These are phyloP conservation scores for Zymoseptoria pseudotritici DNA, from an alignment of 2,329 filamentous ascomycete genomes.

Conservation along the genomic window DNA sequence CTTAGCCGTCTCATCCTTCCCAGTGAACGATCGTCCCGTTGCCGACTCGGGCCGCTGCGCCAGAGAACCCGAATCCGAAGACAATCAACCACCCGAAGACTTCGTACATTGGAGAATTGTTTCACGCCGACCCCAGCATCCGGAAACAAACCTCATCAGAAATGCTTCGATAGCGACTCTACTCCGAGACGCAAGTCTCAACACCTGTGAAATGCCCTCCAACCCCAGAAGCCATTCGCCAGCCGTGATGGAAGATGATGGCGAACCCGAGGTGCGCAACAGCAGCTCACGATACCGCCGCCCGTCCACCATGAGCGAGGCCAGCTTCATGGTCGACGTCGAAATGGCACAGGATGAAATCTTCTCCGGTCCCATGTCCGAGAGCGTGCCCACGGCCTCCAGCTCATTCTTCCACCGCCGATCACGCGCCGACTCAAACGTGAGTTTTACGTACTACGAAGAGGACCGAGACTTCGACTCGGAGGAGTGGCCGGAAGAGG, in stretches of 20 bases:
- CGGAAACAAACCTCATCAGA: neutral
- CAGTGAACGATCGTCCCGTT: neutral
- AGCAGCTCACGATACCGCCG: slow-evolving; percentile 48
- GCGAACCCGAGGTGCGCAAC: slow-evolving; percentile 15
- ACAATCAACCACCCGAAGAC: neutral
- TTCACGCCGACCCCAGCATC: neutral
- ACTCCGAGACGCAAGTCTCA: slow-evolving; percentile 9
- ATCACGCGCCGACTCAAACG: slow-evolving; percentile 69
- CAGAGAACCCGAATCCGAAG: neutral
- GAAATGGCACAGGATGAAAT: slow-evolving; percentile 97
- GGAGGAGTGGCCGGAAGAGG: slow-evolving; percentile 45
- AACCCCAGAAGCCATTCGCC: slow-evolving; percentile 5
- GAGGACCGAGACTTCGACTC: slow-evolving; percentile 54
- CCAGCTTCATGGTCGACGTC: slow-evolving; percentile 75
- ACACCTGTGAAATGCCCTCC: slow-evolving; percentile 3
- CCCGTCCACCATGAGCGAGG: slow-evolving; percentile 61
- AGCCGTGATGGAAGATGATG: slow-evolving; percentile 15
- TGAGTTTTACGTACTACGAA: slow-evolving; percentile 83
- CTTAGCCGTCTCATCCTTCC: no score
- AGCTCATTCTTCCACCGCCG: slow-evolving; percentile 87
- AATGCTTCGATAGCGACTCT: neutral
- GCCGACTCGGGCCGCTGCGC: neutral
- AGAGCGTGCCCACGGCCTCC: slow-evolving; percentile 89
- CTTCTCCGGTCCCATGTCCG: slow-evolving; percentile 86
- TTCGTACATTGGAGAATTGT: neutral